A percentile compares a stretch with the other conserved stretches of the same genome.
Evolutionary conservation across 2,329 filamentous ascomycete species (phyloP).

Genomic region (Colletotrichum graminicola): DNA sequence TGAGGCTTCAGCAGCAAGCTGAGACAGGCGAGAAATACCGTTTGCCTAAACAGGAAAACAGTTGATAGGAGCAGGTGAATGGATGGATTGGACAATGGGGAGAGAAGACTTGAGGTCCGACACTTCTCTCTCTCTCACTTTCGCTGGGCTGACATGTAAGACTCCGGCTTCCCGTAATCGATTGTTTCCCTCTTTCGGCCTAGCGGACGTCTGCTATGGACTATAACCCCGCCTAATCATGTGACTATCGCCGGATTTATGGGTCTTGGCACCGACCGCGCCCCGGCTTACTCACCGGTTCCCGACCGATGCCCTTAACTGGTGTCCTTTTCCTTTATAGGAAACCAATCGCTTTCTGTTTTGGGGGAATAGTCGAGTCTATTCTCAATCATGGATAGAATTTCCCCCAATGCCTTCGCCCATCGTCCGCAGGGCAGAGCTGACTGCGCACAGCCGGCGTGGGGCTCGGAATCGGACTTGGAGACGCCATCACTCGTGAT

Average conservation of each 20-base stretch:
- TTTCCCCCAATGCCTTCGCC: not conserved
- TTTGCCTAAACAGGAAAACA: slow-evolving; percentile 26
- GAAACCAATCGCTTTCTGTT: not conserved
- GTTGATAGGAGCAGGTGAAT: not conserved
- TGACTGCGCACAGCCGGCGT: not conserved
- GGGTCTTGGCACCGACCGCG: not conserved
- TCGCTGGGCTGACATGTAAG: not conserved
- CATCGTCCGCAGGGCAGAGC: not conserved
- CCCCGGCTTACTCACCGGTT: not conserved
- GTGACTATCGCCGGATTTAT: not conserved
- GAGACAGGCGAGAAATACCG: not conserved
- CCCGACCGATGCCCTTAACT: not conserved
- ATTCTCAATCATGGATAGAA: not conserved
- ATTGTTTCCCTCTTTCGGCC: slow-evolving; percentile 35
- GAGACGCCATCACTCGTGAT: not conserved
- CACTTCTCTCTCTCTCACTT: not conserved
- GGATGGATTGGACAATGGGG: too few species aligned
- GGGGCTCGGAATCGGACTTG: not conserved
- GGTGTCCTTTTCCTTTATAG: slow-evolving; percentile 2
- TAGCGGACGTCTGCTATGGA: not conserved
- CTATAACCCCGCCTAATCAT: not conserved
- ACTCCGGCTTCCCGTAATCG: not conserved
- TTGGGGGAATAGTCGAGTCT: not conserved
- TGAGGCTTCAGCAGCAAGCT: not conserved
- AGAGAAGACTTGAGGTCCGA: not conserved